Conservation (phyloP, 345 rosid species). For the Salix purpurea region DNA sequence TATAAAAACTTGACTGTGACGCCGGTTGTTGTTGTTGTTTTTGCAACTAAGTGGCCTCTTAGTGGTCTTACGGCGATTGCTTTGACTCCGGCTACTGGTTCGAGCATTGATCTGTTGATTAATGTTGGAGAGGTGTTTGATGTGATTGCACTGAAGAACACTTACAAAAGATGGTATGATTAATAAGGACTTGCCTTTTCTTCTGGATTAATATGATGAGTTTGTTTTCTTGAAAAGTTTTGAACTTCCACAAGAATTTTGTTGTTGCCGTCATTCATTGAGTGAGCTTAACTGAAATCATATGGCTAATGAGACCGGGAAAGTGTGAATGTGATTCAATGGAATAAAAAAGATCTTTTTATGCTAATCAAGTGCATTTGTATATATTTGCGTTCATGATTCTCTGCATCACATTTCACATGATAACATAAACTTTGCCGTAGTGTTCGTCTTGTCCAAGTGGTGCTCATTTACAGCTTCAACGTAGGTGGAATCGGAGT, state of each 20-base stretch:
- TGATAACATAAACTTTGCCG: too few species aligned
- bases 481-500: background rate
- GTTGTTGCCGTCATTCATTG: too few species aligned
- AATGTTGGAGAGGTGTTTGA: slow-evolving; percentile 80
- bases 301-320: background rate
- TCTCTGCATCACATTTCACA: too few species aligned
- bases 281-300: background rate
- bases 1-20: slow-evolving; percentile 55
- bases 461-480: background rate
- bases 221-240: background rate
- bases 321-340: background rate
- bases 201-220: background rate
- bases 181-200: background rate
- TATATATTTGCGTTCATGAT: too few species aligned
- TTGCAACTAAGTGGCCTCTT: slow-evolving; percentile 70
- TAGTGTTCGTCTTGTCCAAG: background rate
- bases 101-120: slow-evolving; percentile 54
- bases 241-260: too few species aligned
- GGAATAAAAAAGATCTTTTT: too few species aligned
- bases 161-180: slow-evolving; percentile 78
- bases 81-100: slow-evolving; percentile 51
- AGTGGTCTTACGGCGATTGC: slow-evolving; percentile 50
- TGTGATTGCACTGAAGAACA: slow-evolving; percentile 52
- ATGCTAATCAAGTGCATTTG: too few species aligned
- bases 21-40: slow-evolving; percentile 53